Conservation (phyloP, 2,329 filamentous ascomycete species). For the Colletotrichum acutatum region DNA sequence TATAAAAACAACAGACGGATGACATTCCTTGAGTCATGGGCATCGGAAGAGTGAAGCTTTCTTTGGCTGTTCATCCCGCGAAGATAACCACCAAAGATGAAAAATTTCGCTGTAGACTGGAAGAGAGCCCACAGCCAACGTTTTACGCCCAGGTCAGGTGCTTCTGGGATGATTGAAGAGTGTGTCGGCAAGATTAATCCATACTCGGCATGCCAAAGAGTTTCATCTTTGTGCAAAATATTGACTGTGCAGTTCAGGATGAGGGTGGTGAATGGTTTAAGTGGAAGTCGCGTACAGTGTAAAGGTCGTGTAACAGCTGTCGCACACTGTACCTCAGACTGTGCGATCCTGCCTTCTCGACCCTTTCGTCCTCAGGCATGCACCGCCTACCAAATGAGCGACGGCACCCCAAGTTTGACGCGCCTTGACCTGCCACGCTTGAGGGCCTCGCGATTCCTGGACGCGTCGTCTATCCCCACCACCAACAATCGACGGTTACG, state of each 20-base stretch:
- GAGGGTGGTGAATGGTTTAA: neutral
- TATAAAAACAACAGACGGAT: neutral
- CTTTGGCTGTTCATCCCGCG: neutral
- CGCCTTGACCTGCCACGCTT: slow-evolving; percentile 19
- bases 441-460: slow-evolving; percentile 26
- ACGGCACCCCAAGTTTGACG: slow-evolving; percentile 22
- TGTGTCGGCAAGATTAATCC: neutral
- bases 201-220: neutral
- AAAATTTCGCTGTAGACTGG: neutral
- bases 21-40: neutral
- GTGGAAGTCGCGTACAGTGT: neutral
- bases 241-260: too few relatives aligned
- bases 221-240: neutral
- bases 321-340: neutral
- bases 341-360: neutral
- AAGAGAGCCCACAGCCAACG: neutral
- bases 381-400: slow-evolving; percentile 15
- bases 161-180: neutral
- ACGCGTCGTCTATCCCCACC: slow-evolving; percentile 37
- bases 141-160: too few relatives aligned
- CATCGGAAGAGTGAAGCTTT: neutral
- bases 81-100: neutral
- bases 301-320: accelerated
- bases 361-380: slow-evolving; percentile 28
- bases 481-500: slow-evolving; percentile 20